Base-by-base conservation (phyloP, 106 monocot genomes). In the Acorus gramineus region DNA sequence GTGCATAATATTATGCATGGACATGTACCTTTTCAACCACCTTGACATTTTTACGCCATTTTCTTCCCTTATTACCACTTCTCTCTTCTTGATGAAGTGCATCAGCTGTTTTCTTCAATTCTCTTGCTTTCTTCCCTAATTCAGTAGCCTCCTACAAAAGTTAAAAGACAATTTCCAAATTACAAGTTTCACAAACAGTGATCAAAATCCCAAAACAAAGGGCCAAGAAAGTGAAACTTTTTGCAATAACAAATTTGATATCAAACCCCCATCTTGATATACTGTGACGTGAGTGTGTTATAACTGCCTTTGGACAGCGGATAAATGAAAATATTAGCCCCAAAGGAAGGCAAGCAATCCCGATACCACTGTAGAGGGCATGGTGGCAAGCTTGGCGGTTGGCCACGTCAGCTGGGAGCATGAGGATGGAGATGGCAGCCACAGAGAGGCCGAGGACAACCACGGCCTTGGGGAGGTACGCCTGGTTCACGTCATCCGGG, bases 41-140 rank as follows among this genome's bases (percentile, higher is more conserved):
- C 73, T 98, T 98, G 6, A 91, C 98, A 80, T 98, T 92, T 74
- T 98, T 98, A 52, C 98, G 91, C 88, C 88, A 92, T 79, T 85
- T 92, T 62, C 85, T 79, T 28, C 91, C 98, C 54, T 98, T 98
- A 14, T 67, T 62, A 44, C 98, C 98, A 74, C 69, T 81, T 76
- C 76, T 77, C 79, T 98, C 98, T 70, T 98, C 98, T 56, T 89
- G 85, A 62, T 67, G 92, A 64, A 98, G 88, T 46, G 81, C 77
- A 61, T 92, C 98, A 60, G 88, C 77, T 61, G 98, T 81, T 61
- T 98, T 89, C 74, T 92, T 98, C 59, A 98, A 48, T 52, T 98
- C 98, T 74, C 64, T 88, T 66, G 98, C 98, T 74, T 86, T 98
- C 66, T 98, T 98, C 0, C 76, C 83, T 64, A 98, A 66, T 71